Percentiles rank a stretch among this genome's conserved stretches.
These are phyloP conservation scores for Epithele typhae DNA, from an alignment of 768 basidiomycete genomes.

Conservation along the genomic window DNA sequence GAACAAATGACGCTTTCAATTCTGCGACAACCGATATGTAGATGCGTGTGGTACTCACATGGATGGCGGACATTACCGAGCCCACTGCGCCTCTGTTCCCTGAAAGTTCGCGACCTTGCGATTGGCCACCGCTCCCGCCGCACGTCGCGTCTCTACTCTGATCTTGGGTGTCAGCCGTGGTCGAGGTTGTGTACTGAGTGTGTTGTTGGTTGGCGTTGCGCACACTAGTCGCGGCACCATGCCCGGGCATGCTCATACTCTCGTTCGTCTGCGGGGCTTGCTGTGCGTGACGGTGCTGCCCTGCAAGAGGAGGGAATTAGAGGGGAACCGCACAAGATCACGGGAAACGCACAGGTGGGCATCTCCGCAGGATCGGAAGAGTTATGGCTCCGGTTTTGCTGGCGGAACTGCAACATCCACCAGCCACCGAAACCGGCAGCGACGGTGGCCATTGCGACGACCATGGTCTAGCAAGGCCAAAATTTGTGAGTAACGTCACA, in stretches of 20 bases:
- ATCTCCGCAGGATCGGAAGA: slow-evolving; percentile 7
- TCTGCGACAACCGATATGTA: not conserved
- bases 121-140: not conserved
- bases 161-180: not conserved
- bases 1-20: no score
- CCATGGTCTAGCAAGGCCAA: slow-evolving; percentile 7
- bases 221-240: not conserved
- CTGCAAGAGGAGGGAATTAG: not conserved
- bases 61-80: slow-evolving; percentile 6
- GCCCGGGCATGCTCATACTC: slow-evolving; percentile 5
- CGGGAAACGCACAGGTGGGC: slow-evolving; percentile 6
- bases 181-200: not conserved
- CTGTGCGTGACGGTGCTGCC: slow-evolving; percentile 15
- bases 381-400: slow-evolving; percentile 6
- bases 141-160: not conserved
- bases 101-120: not conserved
- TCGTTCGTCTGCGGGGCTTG: slow-evolving; percentile 11
- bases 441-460: slow-evolving; percentile 9
- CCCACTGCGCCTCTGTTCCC: not conserved
- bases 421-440: slow-evolving; percentile 7
- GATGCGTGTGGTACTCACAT: slow-evolving; percentile 3
- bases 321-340: no score
- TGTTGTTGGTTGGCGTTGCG: slow-evolving; percentile 1
- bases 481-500: no score
- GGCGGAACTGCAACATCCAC: slow-evolving; percentile 9